These are phyloP conservation scores for Solanum gandarillasii DNA, from an alignment of 257 asterid species.

Conservation along the genomic window DNA sequence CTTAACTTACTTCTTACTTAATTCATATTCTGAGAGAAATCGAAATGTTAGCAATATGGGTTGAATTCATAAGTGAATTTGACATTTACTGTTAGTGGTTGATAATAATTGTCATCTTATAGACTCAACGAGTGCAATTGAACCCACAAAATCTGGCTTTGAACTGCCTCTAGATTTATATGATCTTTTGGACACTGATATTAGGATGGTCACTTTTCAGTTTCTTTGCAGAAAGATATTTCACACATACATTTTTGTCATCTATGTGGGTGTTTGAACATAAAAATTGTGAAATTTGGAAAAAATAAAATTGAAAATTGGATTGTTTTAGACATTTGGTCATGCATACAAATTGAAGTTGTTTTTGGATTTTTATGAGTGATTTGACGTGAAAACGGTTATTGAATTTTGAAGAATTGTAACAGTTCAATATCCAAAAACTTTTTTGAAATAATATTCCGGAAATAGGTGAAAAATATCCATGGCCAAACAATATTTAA, in stretches of 20 bases:
- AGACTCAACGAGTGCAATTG: background rate
- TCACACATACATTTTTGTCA: background rate
- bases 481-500: too few relatives aligned
- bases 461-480: too few relatives aligned
- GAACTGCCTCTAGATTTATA: background rate
- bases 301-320: too few relatives aligned
- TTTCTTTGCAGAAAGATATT: background rate
- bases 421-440: too few relatives aligned
- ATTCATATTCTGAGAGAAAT: background rate
- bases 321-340: too few relatives aligned
- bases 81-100: background rate
- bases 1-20: background rate
- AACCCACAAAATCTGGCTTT: background rate
- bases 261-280: too few relatives aligned
- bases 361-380: too few relatives aligned
- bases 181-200: background rate
- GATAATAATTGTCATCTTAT: background rate
- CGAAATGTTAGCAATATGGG: background rate
- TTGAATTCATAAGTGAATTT: background rate
- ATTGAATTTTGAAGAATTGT: too few relatives aligned
- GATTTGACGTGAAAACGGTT: too few relatives aligned
- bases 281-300: too few relatives aligned
- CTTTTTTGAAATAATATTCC: too few relatives aligned
- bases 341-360: too few relatives aligned
- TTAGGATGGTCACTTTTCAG: background rate